phyloP scores from a whole-genome alignment of 495 filamentous ascomycete genomes.

The Staphylotrichum longicolle region DNA sequence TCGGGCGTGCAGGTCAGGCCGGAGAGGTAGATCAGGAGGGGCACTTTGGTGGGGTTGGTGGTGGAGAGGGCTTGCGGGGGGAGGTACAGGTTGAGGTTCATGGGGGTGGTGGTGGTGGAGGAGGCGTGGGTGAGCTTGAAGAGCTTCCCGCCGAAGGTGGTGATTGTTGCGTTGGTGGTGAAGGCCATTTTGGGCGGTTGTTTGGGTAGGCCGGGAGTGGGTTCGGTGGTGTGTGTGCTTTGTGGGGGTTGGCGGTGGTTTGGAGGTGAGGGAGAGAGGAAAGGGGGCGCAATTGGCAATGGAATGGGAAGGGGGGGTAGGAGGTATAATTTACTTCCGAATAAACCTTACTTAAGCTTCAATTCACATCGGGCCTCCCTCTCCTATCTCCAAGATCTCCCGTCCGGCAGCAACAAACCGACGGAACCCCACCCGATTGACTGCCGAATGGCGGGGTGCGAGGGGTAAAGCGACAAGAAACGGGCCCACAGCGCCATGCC shows the following conservation, averaged over 20 bases:
- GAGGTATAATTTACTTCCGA: constrained; percentile 6
- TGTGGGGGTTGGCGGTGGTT: neutral
- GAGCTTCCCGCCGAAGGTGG: constrained; percentile 91
- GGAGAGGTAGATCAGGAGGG: constrained; percentile 90
- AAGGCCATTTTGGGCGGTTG: constrained; percentile 60
- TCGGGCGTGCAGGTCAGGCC: constrained; percentile 94
- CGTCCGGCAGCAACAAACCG: neutral
- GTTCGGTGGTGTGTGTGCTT: neutral
- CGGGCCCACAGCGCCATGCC: constrained; percentile 7
- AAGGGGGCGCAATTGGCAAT: neutral
- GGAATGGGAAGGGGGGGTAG: neutral
- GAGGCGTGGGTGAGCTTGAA: constrained; percentile 88
- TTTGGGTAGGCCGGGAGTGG: neutral
- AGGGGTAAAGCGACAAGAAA: constrained; percentile 13
- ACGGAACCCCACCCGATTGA: constrained; percentile 13
- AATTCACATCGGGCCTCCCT: neutral
- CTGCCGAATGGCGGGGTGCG: constrained; percentile 21
- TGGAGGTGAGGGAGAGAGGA: neutral
- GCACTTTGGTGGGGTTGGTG: constrained; percentile 56
- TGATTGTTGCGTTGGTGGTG: constrained; percentile 83
- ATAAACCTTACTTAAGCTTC: neutral
- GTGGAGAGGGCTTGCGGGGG: constrained; percentile 54
- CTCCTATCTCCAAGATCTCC: neutral
- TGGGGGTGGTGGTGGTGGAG: constrained; percentile 63
- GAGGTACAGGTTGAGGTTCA: constrained; percentile 69